Percentiles rank a stretch among this genome's conserved stretches.
These are phyloP conservation scores for Hyphopichia pseudoburtonii DNA, from an alignment of 1,139 yeast species.

Conservation along the genomic window DNA sequence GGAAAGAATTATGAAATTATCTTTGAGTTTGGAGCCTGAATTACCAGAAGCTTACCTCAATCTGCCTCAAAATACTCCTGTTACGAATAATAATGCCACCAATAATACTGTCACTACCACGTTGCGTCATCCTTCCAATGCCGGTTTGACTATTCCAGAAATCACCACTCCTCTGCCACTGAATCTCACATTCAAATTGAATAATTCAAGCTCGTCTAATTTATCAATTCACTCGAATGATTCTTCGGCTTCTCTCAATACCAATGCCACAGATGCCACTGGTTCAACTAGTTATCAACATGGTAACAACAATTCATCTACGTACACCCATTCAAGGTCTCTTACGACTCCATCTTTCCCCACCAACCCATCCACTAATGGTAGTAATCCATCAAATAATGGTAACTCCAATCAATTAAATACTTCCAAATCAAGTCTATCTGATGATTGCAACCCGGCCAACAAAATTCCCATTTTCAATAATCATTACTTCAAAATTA, in stretches of 20 bases:
- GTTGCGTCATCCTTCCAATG: neutral
- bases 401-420: neutral
- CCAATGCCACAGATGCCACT: constrained; percentile 4
- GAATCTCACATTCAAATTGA: constrained; percentile 3
- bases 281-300: neutral
- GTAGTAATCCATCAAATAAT: neutral
- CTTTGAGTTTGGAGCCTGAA: constrained; percentile 40
- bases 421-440: too few relatives aligned
- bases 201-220: constrained; percentile 18
- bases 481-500: constrained; percentile 36
- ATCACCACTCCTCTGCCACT: constrained; percentile 2
- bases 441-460: constrained; percentile 15
- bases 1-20: constrained; percentile 40
- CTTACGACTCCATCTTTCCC: constrained; percentile 1
- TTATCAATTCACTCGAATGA: constrained; percentile 31
- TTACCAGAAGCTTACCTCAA: constrained; percentile 41
- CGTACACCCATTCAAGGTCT: neutral
- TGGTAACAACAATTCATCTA: neutral
- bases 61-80: constrained; percentile 9
- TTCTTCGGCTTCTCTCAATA: constrained; percentile 14
- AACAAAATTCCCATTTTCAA: constrained; percentile 38
- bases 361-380: neutral
- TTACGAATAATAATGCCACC: too few relatives aligned
- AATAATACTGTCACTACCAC: constrained; percentile 4
- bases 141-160: constrained; percentile 2